Evolutionary conservation across 306 rosid species (phyloP), one percentile per base, ranked within the genome.

Genomic region (Pyrus communis): DNA sequence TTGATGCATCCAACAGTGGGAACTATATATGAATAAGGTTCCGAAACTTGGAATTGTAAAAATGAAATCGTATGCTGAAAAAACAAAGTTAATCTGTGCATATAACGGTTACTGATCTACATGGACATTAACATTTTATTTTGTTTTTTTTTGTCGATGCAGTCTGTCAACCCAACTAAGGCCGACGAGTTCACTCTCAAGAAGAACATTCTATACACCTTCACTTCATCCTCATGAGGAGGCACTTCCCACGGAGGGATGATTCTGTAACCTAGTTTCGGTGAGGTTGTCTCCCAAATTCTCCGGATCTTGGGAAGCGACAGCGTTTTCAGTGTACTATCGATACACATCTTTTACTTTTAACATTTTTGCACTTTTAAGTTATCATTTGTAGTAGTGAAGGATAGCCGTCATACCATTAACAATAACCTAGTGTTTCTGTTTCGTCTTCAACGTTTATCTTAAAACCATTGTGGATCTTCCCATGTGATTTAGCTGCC

Each of bases 181-280:
- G 92, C 96, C 14, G 99, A 95, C 80, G 97, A 92, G 76, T 82
- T 95, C 77, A 86, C 86, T 65, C 88, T 90, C 54, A 95, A 92
- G 97, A 95, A 84, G 93, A 90, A 92, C 84, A 83, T 95, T 63
- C 86, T 95, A 45, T 86, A 88, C 33, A 78, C 86, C 75, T 95
- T 89, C 61, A 78, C 81, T 73, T 89, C 89, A 77, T 87, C 77
- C 42, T 70, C 84, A 11, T 83, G 73, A 64, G 71, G 69, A 60
- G 54, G 55, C 75, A 69, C 64, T 31, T 71, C 67, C 28, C 38
- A 22, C 68, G 73, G 70, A 11, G 31, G 75, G 80, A 67, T 82
- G 67, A 70, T 51, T 60, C 52, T 52, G 77, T 69, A 82, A 82
- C 75, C 42, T 46, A 77, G 80, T 63, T 75, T 73, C 30, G 22